Evolutionary conservation across 371 early-diverging fungal species (phyloP), one percentile per base, ranked within the genome.

Genomic region (Mucor piriformis): DNA sequence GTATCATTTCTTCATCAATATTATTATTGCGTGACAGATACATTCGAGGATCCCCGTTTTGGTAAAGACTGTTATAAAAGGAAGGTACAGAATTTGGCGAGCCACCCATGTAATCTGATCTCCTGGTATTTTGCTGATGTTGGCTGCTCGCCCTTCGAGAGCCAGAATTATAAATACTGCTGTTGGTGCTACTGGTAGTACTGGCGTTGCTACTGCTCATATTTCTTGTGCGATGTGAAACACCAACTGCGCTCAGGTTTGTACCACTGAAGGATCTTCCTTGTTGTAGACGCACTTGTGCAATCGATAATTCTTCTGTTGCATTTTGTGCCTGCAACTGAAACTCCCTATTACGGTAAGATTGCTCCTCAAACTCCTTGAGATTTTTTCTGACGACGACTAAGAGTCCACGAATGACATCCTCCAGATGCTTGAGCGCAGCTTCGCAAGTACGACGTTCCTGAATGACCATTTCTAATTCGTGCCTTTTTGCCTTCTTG

Each of bases 381-480:
- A 52, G 47, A 50, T 76, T 76, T 18, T 63, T 62, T 16, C 57
- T 61, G 6, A 73, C 64, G 5, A 57, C 56, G 2, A 33, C 35
- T 55, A 69, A 56, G 42, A 77, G 38, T 2, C 50, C 53, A 21
- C 69, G 61, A 0, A 77, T 51, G 2, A 73, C 74, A 33, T 52
- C 56, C 13, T 57, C 56, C 24, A 77, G 65, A 32, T 69, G 63
- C 13, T 54, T 54, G 6, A 65, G 50, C 2, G 63, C 63, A 1
- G 59, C 18, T 38, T 75, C 70, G 8, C 73, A 66, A 8, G 58
- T 58, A 15, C 59, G 56, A 4, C 72, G 67, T 1, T 70, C 74
- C 47, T 75, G 70, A 7, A 61, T 47, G 34, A 75, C 63, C 42
- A 72, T 54, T 21, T 67, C 69, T 3, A 78, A 25, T 23, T 65